Evolutionary conservation across 495 filamentous ascomycete genomes (phyloP).

Genomic region (Tetracladium marchalianum): DNA sequence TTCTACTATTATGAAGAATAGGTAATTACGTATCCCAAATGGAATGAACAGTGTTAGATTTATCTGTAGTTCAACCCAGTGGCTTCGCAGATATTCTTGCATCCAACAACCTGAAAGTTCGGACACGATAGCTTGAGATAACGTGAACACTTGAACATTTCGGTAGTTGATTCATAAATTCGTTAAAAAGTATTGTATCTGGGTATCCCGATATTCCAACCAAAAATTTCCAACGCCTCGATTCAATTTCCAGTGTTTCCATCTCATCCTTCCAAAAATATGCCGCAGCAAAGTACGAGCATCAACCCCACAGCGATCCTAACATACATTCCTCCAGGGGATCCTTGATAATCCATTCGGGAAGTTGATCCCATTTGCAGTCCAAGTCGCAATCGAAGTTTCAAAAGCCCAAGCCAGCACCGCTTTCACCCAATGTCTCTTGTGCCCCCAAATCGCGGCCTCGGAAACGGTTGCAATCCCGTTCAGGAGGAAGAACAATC

Average conservation of each 20-base stretch:
- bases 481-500: constrained; percentile 26
- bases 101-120: no score
- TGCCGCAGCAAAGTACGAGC: no score
- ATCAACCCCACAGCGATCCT: not conserved
- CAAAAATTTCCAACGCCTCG: not conserved
- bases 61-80: no score
- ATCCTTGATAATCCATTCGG: constrained; percentile 22
- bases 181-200: not conserved
- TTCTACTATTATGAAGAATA: no score
- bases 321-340: constrained; percentile 22
- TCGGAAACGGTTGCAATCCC: constrained; percentile 25
- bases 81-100: no score
- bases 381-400: constrained; percentile 24
- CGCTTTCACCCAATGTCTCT: constrained; percentile 22
- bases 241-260: not conserved
- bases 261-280: not conserved
- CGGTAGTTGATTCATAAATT: not conserved
- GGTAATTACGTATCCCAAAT: no score
- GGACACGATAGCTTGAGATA: no score
- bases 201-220: not conserved
- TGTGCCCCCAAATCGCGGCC: constrained; percentile 25
- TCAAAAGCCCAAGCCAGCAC: constrained; percentile 25
- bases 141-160: no score
- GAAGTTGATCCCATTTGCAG: constrained; percentile 19
- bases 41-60: no score